Base-by-base conservation (phyloP, 108 stramenopile genomes). In the Nitzschia putrida region DNA sequence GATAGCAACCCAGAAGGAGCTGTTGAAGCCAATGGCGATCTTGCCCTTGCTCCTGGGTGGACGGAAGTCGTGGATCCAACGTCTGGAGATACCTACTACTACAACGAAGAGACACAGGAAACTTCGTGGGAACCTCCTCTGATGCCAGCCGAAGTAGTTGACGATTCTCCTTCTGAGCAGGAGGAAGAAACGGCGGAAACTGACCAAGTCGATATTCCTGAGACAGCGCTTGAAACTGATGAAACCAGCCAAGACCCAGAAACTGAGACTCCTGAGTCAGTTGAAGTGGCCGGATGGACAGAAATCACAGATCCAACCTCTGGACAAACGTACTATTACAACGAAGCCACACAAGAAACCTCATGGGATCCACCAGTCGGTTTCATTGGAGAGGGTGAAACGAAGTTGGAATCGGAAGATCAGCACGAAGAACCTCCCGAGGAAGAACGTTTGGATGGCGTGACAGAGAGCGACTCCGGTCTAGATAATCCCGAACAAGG, bases 321-420 rank as follows among this genome's bases (percentile, higher is more conserved):
- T 39, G 83, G 85, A 42, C 63, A 37, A 37, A 37, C 60, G 6
- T 90, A 88, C 65, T 90, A 76, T 49, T 86, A 82, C 56, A 85
- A 88, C 68, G 74, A 59, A 25, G 25, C 49, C 7, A 79, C 80
- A 7, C 55, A 64, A 24, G 84, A 78, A 52, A 85, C 87, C 10
- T 70, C 82, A 8, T 88, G 84, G 87, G 80, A 83, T 49, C 72
- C 60, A 34, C 77, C 77, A 1, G 20, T 13, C 2, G 22, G 20
- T 22, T 16, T 18, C 16, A 50, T 3, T 50, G 49, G 20, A 2
- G 20, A 16, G 5, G 16, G 2, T 20, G 49, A 3, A 18, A 2
- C 5, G 18, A 50, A 18, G 18, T 16, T 16, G 16, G 20, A 16
- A 16, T 16, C 16, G 12, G 44, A 58, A 8, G 76, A 77, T 0